Evolutionary conservation across 768 basidiomycete species (phyloP), one percentile per base, ranked within the genome.

Genomic region (Sarcodon sp.): DNA sequence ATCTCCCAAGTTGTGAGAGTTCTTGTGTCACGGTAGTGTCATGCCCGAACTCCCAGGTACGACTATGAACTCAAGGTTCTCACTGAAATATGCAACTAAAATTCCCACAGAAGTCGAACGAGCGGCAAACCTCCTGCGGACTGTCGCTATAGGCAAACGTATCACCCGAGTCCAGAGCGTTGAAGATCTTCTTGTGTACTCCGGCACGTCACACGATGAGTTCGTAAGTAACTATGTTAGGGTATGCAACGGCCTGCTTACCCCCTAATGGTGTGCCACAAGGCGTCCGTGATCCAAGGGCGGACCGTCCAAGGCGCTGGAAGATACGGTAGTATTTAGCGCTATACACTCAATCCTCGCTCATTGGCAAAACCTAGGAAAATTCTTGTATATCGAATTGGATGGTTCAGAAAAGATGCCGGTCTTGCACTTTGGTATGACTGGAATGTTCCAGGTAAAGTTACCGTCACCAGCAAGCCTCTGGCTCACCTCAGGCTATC

Each of bases 381-480:
- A 83, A 60, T 66, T 73, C n/a, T 79, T 82, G 51, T 89, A 81
- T 55, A 59, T 88, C 9, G 69, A 72, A 39, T 68, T 88, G 3
- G 71, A 75, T 32, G 83, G 82, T 6, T 50, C 64, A 11, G 84
- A 83, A 0, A 69, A 67, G 55, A 59, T 75, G 52, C 85, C 85
- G 3, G 79, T 87, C 3, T 62, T 87, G 44, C 86, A 88, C 58
- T 85, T 88, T 54, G 87, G 86, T 2, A 89, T 88, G 87, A 87
- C 85, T 1, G 86, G 86, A n/a, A 83, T 79, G 76, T 66, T 88
- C 33, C 79, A 82, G 65, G 81, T 77, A 46, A 33, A 38, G 15
- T 12, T 41, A 3, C 7, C 0, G 10, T 33, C 15, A 2, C 33
- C 45, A 31, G 16, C 8, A 45, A 4, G 27, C 13, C n/a, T 41